Evolutionary conservation across 805 yeast species (phyloP).

Genomic region (Ogataea methylovora): DNA sequence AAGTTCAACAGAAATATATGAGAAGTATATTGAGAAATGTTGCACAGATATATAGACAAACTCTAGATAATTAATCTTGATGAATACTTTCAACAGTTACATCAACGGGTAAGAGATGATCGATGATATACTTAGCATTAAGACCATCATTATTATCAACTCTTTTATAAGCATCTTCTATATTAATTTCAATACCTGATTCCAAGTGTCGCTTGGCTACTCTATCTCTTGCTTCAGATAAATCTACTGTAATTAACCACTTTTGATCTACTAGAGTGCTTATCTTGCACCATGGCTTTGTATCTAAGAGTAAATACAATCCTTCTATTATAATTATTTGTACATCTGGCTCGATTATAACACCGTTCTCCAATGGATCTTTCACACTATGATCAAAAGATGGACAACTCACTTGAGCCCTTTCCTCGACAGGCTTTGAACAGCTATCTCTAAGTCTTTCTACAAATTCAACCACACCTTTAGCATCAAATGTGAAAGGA

Average conservation of each 20-base stretch:
- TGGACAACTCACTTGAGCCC: slow-evolving; percentile 14
- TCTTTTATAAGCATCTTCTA: slow-evolving; percentile 29
- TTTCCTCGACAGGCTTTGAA: background rate
- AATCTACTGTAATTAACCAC: slow-evolving; percentile 27
- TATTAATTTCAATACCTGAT: slow-evolving; percentile 26
- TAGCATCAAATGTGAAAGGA: slow-evolving; percentile 37
- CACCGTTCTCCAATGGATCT: slow-evolving; percentile 32
- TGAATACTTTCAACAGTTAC: slow-evolving; percentile 13
- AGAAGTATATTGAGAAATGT: too few relatives aligned
- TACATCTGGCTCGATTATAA: slow-evolving; percentile 20
- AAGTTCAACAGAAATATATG: too few relatives aligned
- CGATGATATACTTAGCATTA: slow-evolving; percentile 22
- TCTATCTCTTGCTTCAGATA: slow-evolving; percentile 19
- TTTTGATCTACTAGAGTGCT: slow-evolving; percentile 21
- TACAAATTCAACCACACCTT: slow-evolving; percentile 19
- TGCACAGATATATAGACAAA: too few relatives aligned
- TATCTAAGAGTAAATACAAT: slow-evolving; percentile 30
- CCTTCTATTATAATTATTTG: slow-evolving; percentile 32
- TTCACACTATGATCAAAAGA: slow-evolving; percentile 33
- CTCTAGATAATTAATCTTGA: too few relatives aligned
- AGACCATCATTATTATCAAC: slow-evolving; percentile 31
- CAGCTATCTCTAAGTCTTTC: slow-evolving; percentile 1
- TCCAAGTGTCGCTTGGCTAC: slow-evolving; percentile 28
- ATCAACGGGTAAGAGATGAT: slow-evolving; percentile 16
- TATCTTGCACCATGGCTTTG: slow-evolving; percentile 27